phyloP scores from a whole-genome alignment of 331 rosid genomes.

The Cucumis variabilis region DNA sequence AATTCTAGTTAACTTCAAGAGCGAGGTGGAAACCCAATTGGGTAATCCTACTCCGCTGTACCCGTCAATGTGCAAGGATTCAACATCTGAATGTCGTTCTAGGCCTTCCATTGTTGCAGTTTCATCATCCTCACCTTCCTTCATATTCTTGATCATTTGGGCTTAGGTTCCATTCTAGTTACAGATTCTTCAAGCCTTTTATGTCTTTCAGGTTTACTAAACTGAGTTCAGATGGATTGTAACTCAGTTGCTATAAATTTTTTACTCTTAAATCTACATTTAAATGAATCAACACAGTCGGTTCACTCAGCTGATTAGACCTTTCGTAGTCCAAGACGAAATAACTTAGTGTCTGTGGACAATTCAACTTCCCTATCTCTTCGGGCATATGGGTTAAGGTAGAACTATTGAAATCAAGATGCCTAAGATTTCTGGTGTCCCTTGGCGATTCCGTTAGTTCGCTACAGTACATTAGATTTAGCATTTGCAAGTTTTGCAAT shows the following conservation, averaged over 20 bases:
- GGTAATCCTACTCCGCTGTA: neutral
- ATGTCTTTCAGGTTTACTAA: neutral
- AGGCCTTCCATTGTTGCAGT: neutral
- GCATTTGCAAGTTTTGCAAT: constrained; percentile 26
- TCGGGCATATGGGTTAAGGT: neutral
- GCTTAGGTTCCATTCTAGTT: neutral
- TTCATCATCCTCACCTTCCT: neutral
- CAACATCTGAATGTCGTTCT: neutral
- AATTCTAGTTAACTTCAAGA: neutral
- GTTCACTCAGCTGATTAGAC: neutral
- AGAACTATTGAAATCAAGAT: neutral
- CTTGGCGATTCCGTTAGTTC: neutral
- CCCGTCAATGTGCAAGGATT: neutral
- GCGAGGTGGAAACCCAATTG: neutral
- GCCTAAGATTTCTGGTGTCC: neutral
- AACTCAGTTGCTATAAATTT: neutral
- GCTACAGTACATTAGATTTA: neutral
- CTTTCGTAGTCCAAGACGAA: neutral
- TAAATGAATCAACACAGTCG: neutral
- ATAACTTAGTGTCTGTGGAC: neutral
- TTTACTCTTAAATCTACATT: accelerated
- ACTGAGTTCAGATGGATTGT: neutral
- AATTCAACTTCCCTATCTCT: neutral
- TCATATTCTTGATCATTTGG: neutral
- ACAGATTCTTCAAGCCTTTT: neutral